Evolutionary conservation across 2,329 filamentous ascomycete genomes (phyloP).

Genomic region (Aspergillus ochraceus): DNA sequence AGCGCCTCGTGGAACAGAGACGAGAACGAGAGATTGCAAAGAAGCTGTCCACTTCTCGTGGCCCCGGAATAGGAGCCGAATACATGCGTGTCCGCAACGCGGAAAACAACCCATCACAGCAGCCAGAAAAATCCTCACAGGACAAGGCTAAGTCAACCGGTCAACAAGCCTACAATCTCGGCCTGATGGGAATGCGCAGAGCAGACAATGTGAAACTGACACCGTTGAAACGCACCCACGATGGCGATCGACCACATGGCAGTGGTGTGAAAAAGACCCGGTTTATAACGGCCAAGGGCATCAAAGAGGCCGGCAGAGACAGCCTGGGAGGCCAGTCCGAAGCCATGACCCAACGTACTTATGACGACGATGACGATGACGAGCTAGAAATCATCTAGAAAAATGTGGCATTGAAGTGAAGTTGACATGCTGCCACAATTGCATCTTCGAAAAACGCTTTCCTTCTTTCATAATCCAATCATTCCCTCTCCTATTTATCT

Average conservation of each 20-base stretch:
- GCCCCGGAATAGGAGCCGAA: constrained; percentile 42
- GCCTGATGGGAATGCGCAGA: constrained; percentile 30
- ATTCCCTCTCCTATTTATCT: neutral
- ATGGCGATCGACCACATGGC: constrained; percentile 33
- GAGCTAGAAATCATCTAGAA: constrained; percentile 49
- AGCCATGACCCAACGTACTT: constrained; percentile 36
- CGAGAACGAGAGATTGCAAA: constrained; percentile 47
- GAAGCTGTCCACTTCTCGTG: constrained; percentile 37
- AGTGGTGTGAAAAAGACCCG: constrained; percentile 64
- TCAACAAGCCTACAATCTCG: constrained; percentile 19
- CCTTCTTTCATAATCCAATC: neutral
- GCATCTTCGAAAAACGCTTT: neutral
- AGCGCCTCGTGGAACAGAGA: constrained; percentile 43
- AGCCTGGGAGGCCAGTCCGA: constrained; percentile 60
- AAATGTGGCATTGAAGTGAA: neutral
- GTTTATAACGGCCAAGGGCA: constrained; percentile 77
- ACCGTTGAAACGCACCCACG: constrained; percentile 41
- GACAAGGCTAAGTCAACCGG: neutral
- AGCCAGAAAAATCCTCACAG: constrained; percentile 7
- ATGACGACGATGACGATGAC: constrained; percentile 55
- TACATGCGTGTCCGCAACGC: constrained; percentile 43
- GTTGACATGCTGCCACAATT: neutral
- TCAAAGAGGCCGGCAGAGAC: constrained; percentile 73
- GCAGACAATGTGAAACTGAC: constrained; percentile 43
- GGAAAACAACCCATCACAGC: constrained; percentile 19